Evolutionary conservation across 2,329 filamentous ascomycete genomes (phyloP).

Genomic region (Clarireedia homoeocarpa): DNA sequence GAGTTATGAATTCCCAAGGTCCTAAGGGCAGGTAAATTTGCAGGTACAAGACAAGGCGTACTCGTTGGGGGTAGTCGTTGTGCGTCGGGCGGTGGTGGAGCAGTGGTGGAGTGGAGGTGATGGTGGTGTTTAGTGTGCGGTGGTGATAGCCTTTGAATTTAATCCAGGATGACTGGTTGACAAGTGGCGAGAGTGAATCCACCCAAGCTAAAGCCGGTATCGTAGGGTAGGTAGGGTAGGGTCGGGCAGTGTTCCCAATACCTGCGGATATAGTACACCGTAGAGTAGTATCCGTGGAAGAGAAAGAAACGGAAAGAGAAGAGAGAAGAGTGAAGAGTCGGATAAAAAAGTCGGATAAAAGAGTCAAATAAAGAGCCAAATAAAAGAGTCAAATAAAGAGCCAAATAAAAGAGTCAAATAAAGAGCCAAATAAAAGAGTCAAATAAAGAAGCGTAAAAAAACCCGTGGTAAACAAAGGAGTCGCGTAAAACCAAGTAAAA

Average conservation of each 20-base stretch:
- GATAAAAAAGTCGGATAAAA: too few relatives aligned
- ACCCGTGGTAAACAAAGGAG: background rate
- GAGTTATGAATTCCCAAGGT: background rate
- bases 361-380: too few relatives aligned
- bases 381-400: background rate
- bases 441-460: background rate
- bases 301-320: background rate
- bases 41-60: background rate
- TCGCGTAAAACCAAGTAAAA: background rate
- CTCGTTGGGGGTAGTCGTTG: background rate
- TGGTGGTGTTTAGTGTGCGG: background rate
- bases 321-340: background rate
- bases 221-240: background rate
- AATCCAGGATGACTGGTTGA: slow-evolving; percentile 5
- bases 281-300: background rate
- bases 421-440: background rate
- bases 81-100: background rate
- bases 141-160: slow-evolving; percentile 3
- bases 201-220: background rate
- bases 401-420: background rate
- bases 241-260: too few relatives aligned
- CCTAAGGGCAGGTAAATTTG: background rate
- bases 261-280: too few relatives aligned
- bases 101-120: background rate
- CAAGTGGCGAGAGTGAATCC: slow-evolving; percentile 5